Conservation (phyloP, 495 filamentous ascomycete genomes). For the Diplogelasinospora grovesii region DNA sequence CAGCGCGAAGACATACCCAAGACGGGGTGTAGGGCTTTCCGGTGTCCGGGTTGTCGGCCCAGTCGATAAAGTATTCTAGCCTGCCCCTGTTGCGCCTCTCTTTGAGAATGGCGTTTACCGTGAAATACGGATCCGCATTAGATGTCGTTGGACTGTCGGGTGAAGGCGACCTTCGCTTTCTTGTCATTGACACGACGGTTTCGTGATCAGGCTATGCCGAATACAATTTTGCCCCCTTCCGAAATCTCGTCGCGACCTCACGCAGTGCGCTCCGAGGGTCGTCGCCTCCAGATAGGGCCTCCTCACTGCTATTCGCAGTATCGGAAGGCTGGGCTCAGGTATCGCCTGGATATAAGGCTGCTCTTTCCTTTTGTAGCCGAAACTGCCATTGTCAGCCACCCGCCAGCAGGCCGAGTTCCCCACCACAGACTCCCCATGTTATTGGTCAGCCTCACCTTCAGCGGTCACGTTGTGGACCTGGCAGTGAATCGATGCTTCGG, state of each 20-base stretch:
- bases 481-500: too few relatives aligned
- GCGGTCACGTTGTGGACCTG: too few relatives aligned
- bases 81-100: slow-evolving; percentile 28
- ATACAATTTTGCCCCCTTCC: too few relatives aligned
- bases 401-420: neutral
- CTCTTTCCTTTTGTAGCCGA: slow-evolving; percentile 10
- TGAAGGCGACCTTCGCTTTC: neutral
- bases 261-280: too few relatives aligned
- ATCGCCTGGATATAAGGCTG: too few relatives aligned
- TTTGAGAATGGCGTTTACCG: slow-evolving; percentile 29
- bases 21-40: slow-evolving; percentile 28
- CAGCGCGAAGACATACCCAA: slow-evolving; percentile 29
- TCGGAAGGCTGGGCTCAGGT: too few relatives aligned
- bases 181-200: slow-evolving; percentile 2
- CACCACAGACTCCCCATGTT: neutral
- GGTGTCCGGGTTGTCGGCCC: slow-evolving; percentile 30
- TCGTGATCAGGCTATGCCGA: too few relatives aligned
- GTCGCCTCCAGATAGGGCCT: too few relatives aligned
- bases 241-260: too few relatives aligned
- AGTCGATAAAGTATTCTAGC: slow-evolving; percentile 32
- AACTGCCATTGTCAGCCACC: neutral
- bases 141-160: neutral
- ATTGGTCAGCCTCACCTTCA: slow-evolving; percentile 10
- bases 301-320: too few relatives aligned
- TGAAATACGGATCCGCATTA: slow-evolving; percentile 13